Evolutionary conservation across 169 alveolate genomes (phyloP), one percentile per base, ranked within the genome.

Genomic region (Perkinsus marinus): DNA sequence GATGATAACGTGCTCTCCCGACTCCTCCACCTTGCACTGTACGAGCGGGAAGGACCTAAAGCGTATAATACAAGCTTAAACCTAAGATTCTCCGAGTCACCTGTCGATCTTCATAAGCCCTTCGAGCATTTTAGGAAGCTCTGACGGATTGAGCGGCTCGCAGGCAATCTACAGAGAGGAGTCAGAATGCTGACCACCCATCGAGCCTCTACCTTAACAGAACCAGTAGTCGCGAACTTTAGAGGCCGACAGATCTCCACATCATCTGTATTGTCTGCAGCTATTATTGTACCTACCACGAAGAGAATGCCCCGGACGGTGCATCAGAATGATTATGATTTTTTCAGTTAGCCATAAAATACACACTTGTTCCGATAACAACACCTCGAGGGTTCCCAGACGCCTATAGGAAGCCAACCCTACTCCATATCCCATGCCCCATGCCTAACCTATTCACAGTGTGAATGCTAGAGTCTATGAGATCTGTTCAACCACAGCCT

Each of bases 111-210:
- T 96, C 39, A 99, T 93, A 39, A 99, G 95, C 0, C 99, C 99
- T 94, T 99, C 99, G 7, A 98, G 96, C 99, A 99, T 98, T 94
- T 98, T 98, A 19, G 99, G 99, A 43, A 98, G 97, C 91, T 99
- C 99, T 17, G 99, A 95, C 39, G 99, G 99, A 91, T 97, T 98
- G 26, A 98, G 96, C 19, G 99, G 99, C 94, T 99, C 99, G 41
- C 98, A 96, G 37, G 99, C 99, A 0, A 99, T 95, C 93, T 97
- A 30, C 26, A 93, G 95, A 36, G 96, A 95, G 69, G 90, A 91
- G 0, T 92, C 93, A 41, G 93, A 93, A 68, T 47, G 92, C 46
- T 10, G 46, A 41, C 10, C 46, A 41, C 46, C 46, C 36, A 57
- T 0, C 3, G 79, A 57, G 34, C 0, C 3, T 7, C 22, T 16